Percentiles rank a stretch among this genome's conserved stretches.
Conservation (phyloP, 805 yeast genomes). For the Ogataea chonburiensis region DNA sequence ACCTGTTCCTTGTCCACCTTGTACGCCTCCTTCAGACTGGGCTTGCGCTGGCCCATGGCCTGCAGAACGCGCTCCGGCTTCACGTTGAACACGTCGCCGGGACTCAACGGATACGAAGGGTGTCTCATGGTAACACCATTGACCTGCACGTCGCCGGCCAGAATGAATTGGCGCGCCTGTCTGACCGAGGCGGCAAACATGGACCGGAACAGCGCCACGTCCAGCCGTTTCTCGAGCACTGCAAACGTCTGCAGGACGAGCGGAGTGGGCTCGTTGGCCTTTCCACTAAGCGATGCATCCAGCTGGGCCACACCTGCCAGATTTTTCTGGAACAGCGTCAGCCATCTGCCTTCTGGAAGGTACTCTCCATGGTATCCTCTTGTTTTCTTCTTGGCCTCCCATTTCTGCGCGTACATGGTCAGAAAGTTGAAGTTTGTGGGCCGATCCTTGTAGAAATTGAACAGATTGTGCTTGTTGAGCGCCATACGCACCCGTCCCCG, state of each 20-base stretch:
- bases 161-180: constrained; percentile 88
- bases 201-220: constrained; percentile 85
- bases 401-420: constrained; percentile 88
- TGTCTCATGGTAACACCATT: constrained; percentile 78
- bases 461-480: constrained; percentile 87
- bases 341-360: constrained; percentile 80
- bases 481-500: constrained; percentile 70
- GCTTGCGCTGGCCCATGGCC: constrained; percentile 85
- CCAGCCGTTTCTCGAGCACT: constrained; percentile 82
- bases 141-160: constrained; percentile 78
- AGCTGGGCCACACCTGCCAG: constrained; percentile 85
- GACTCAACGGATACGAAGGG: constrained; percentile 72
- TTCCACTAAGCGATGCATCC: constrained; percentile 73
- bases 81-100: constrained; percentile 87
- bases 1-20: constrained; percentile 72
- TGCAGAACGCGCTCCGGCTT: constrained; percentile 80
- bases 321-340: constrained; percentile 63
- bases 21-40: constrained; percentile 65
- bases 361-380: constrained; percentile 96
- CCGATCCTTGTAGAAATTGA: constrained; percentile 79
- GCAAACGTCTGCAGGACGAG: constrained; percentile 86
- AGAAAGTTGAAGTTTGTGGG: constrained; percentile 50
- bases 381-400: constrained; percentile 87
- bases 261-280: constrained; percentile 59
- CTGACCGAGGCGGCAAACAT: constrained; percentile 91